phyloP scores from a whole-genome alignment of 1,284 basidiomycete species.

The Phellinidium pouzarii region DNA sequence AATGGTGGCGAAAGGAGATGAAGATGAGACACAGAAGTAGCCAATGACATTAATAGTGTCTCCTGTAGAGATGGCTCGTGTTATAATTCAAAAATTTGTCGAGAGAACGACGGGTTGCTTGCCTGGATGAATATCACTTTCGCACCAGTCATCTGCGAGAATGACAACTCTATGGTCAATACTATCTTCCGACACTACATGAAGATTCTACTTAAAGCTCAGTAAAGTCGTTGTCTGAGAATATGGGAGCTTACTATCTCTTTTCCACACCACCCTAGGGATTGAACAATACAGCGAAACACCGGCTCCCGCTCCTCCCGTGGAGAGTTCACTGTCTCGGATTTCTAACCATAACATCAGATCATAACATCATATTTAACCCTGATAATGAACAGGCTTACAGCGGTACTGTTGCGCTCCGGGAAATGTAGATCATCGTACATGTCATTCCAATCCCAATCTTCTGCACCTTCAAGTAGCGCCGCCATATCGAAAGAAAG shows the following conservation, averaged over 20 bases:
- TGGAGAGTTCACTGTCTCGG: neutral
- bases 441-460: constrained; percentile 50
- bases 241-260: constrained; percentile 16
- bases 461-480: constrained; percentile 49
- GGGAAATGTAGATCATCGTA: constrained; percentile 22
- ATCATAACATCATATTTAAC: neutral
- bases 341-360: neutral
- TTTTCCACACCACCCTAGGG: neutral
- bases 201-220: constrained; percentile 33
- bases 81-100: neutral
- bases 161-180: constrained; percentile 40
- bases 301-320: neutral
- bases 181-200: constrained; percentile 35
- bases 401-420: neutral
- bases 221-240: constrained; percentile 11
- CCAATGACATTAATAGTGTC: constrained; percentile 78
- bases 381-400: neutral
- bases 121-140: constrained; percentile 52
- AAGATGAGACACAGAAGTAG: constrained; percentile 32
- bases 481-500: constrained; percentile 30
- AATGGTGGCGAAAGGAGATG: constrained; percentile 34
- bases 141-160: constrained; percentile 62
- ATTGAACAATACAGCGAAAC: constrained; percentile 9
- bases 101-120: constrained; percentile 21
- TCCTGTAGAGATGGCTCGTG: constrained; percentile 34